A percentile compares a stretch with the other conserved stretches of the same genome.
phyloP scores from a whole-genome alignment of 2,329 filamentous ascomycete genomes.

The Helicocarpus griseus region DNA sequence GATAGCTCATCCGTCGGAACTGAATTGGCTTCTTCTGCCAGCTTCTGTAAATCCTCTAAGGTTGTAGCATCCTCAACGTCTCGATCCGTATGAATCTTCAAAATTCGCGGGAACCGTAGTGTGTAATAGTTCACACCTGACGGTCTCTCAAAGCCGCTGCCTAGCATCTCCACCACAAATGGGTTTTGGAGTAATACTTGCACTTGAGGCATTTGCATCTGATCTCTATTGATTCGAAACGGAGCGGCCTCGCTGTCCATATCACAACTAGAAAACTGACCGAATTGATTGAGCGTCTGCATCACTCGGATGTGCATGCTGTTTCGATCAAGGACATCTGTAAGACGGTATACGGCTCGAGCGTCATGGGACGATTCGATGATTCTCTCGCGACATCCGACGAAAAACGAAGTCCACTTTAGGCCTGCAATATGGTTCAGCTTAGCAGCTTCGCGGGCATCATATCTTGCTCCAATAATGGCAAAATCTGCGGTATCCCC shows the following conservation, averaged over 20 bases:
- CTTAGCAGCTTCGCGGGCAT: constrained; percentile 51
- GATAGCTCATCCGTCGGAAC: constrained; percentile 23
- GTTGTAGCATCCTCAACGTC: constrained; percentile 58
- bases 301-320: constrained; percentile 44
- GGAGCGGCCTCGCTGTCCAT: constrained; percentile 19
- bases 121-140: constrained; percentile 61
- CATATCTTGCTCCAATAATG: constrained; percentile 64
- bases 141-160: constrained; percentile 67
- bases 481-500: constrained; percentile 79
- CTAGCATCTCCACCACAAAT: constrained; percentile 69
- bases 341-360: constrained; percentile 54
- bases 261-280: constrained; percentile 37
- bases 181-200: constrained; percentile 55
- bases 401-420: constrained; percentile 69
- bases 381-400: constrained; percentile 67
- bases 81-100: constrained; percentile 70
- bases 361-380: constrained; percentile 43
- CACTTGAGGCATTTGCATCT: constrained; percentile 25
- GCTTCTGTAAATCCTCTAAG: constrained; percentile 58
- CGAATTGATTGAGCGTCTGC: constrained; percentile 39
- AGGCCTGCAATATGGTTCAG: constrained; percentile 43
- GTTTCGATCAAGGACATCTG: constrained; percentile 49
- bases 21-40: constrained; percentile 50
- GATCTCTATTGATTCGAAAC: constrained; percentile 41
- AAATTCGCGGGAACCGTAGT: constrained; percentile 64